Conservation (phyloP, 2,329 filamentous ascomycete species). For the Epichloe elymi region DNA sequence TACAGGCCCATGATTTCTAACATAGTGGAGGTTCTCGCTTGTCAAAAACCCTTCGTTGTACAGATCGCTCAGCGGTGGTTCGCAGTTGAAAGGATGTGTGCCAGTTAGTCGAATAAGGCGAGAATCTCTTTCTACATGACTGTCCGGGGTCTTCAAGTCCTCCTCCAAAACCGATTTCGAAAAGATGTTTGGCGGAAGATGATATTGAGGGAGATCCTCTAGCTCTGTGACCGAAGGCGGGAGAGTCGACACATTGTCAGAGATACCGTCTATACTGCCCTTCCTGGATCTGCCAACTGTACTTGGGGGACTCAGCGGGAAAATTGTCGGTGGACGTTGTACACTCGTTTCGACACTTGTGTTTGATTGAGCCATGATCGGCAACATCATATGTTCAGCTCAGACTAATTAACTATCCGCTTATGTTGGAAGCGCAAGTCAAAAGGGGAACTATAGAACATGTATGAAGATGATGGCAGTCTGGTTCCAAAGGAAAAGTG, state of each 20-base stretch:
- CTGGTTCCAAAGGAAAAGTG: no score
- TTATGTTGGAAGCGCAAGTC: background rate
- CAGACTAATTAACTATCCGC: background rate
- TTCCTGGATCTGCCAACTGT: slow-evolving; percentile 25
- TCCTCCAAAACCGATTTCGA: slow-evolving; percentile 53
- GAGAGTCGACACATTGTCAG: background rate
- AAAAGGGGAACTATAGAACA: background rate
- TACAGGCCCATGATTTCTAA: slow-evolving; percentile 78
- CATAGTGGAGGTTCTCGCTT: slow-evolving; percentile 78
- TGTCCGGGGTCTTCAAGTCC: slow-evolving; percentile 73
- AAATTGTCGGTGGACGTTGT: slow-evolving; percentile 6
- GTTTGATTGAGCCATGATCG: background rate
- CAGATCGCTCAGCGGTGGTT: slow-evolving; percentile 66
- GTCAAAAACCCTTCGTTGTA: slow-evolving; percentile 77
- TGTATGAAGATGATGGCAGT: no score
- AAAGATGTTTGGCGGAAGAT: slow-evolving; percentile 54
- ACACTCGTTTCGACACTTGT: background rate
- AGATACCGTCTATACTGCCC: slow-evolving; percentile 18
- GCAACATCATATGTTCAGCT: background rate
- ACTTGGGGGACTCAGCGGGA: slow-evolving; percentile 29
- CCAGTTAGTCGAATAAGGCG: slow-evolving; percentile 78
- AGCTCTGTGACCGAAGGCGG: background rate
- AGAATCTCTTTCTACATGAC: slow-evolving; percentile 65
- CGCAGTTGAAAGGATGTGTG: slow-evolving; percentile 82
- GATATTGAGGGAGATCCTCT: slow-evolving; percentile 26